Conservation (phyloP, 164 flowering plant genomes). For the Vitis rupestris region DNA sequence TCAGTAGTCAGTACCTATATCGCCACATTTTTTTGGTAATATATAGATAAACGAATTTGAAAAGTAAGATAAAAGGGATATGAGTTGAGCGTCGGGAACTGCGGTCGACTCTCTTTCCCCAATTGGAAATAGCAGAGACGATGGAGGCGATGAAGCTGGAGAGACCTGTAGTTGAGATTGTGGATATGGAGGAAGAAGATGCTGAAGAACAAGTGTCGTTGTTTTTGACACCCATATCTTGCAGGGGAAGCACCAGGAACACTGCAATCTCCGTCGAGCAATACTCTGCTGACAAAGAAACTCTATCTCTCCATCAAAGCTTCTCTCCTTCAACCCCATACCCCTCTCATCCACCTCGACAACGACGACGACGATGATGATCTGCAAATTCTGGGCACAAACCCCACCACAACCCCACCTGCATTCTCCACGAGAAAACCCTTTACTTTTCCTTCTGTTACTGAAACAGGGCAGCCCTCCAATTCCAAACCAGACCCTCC, state of each 20-base stretch:
- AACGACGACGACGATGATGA: not conserved
- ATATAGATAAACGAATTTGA: no score
- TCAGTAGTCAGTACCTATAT: no score
- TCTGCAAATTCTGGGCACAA: not conserved
- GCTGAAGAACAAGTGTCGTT: not conserved
- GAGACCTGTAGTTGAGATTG: not conserved
- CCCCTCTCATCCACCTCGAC: not conserved
- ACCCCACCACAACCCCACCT: not conserved
- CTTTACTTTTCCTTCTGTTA: not conserved
- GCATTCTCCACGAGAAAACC: not conserved
- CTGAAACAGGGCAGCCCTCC: slow-evolving; percentile 9
- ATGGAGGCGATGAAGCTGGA: no score
- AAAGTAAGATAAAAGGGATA: no score
- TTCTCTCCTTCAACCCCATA: slow-evolving; percentile 1
- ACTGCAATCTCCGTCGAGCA: slow-evolving; percentile 26
- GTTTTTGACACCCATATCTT: slow-evolving; percentile 8
- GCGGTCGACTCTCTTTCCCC: no score
- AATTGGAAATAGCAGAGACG: no score
- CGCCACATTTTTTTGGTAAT: no score
- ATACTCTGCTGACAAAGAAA: slow-evolving; percentile 15
- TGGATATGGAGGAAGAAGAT: slow-evolving; percentile 15
- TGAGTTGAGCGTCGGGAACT: no score
- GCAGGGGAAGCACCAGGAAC: slow-evolving; percentile 14
- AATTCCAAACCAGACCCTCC: not conserved
- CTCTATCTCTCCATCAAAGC: slow-evolving; percentile 11